A percentile compares a stretch with the other conserved stretches of the same genome.
Conservation (phyloP, 1,284 basidiomycete species). For the Fomitopsis schrenkii region DNA sequence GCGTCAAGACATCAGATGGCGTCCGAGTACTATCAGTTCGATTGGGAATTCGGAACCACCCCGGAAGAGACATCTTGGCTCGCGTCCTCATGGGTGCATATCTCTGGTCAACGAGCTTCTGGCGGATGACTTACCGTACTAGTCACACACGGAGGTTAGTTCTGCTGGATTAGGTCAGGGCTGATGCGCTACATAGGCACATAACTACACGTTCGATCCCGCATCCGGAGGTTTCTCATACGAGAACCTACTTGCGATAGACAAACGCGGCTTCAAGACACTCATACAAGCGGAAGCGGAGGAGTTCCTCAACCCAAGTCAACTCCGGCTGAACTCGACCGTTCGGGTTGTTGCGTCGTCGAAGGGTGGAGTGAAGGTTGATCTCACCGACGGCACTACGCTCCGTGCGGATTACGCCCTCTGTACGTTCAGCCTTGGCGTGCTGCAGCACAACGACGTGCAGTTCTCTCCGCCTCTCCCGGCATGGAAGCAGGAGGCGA, state of each 20-base stretch:
- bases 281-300: constrained; percentile 53
- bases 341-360: constrained; percentile 47
- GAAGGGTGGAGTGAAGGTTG: constrained; percentile 34
- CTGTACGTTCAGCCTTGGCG: constrained; percentile 61
- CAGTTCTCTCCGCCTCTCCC: constrained; percentile 53
- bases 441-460: constrained; percentile 61
- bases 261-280: constrained; percentile 58
- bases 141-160: constrained; percentile 1
- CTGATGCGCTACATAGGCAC: constrained; percentile 34
- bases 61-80: constrained; percentile 56
- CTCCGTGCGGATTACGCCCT: constrained; percentile 51
- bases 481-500: constrained; percentile 62
- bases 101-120: constrained; percentile 11
- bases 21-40: constrained; percentile 52
- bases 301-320: constrained; percentile 42
- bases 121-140: constrained; percentile 10
- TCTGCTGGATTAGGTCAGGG: neutral
- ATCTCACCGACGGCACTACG: constrained; percentile 37
- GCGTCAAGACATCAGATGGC: constrained; percentile 40
- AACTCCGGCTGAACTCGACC: constrained; percentile 48
- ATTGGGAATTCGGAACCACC: constrained; percentile 49
- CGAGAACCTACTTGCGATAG: constrained; percentile 50
- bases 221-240: constrained; percentile 54
- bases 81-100: constrained; percentile 47
- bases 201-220: constrained; percentile 57